Conservation (phyloP, 208 protist genomes). For the Trypanosoma brucei region DNA sequence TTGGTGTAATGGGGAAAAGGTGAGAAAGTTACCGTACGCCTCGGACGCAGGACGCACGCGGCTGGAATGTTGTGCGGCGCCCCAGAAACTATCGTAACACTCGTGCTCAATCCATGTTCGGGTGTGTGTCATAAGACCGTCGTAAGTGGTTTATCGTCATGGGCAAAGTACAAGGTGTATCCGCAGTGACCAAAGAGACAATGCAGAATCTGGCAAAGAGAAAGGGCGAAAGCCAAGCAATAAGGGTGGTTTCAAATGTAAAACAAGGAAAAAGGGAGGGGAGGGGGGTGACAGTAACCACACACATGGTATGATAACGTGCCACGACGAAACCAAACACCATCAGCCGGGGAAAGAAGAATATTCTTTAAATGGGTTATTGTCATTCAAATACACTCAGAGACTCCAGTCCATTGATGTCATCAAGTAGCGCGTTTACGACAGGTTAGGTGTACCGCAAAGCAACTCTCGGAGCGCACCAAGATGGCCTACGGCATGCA, state of each 20-base stretch:
- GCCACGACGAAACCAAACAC: neutral
- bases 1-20: neutral
- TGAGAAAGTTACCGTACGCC: conserved; percentile 1
- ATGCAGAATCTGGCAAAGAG: too few relatives aligned
- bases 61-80: conserved; percentile 49
- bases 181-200: too few relatives aligned
- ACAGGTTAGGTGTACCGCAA: too few relatives aligned
- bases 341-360: conserved; percentile 27
- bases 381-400: conserved; percentile 16
- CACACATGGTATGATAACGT: neutral
- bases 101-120: conserved; percentile 57
- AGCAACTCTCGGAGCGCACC: conserved; percentile 17
- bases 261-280: neutral
- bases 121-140: conserved; percentile 48
- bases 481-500: conserved; percentile 22
- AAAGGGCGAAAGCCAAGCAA: neutral
- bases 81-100: conserved; percentile 37
- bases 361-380: conserved; percentile 22
- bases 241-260: neutral
- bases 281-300: neutral
- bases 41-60: conserved; percentile 42
- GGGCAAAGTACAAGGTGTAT: neutral
- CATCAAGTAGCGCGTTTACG: conserved; percentile 3
- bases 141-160: conserved; percentile 43
- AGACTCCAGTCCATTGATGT: conserved; percentile 25